Conservation (phyloP, 176 grass and related monocot genomes). For the Triticum monococcum region DNA sequence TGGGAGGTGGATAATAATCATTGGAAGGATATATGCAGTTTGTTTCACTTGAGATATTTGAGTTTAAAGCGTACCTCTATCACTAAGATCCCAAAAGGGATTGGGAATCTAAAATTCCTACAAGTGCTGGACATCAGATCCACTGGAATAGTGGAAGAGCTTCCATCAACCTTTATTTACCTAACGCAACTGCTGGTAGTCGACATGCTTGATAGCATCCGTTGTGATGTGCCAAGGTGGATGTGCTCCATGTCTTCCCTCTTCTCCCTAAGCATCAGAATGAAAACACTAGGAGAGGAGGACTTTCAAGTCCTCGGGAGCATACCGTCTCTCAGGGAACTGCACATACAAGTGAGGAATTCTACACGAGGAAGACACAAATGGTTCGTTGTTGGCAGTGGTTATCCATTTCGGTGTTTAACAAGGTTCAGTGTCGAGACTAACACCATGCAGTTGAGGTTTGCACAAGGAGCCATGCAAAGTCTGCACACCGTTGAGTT, state of each 20-base stretch:
- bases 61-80: accelerated
- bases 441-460: no score
- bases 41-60: not conserved
- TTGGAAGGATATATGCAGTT: not conserved
- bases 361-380: not conserved
- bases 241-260: not conserved
- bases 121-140: accelerated
- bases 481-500: not conserved
- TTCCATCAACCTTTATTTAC: not conserved
- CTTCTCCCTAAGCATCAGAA: not conserved
- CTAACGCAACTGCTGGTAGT: not conserved
- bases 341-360: not conserved
- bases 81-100: not conserved
- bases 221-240: not conserved
- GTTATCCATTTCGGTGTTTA: no score
- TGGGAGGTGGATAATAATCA: not conserved
- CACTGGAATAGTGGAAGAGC: accelerated
- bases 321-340: not conserved
- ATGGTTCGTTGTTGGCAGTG: no score
- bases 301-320: not conserved
- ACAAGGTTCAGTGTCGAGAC: accelerated
- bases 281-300: not conserved
- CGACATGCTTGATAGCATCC: not conserved
- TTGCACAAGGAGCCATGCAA: not conserved
- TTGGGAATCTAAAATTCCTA: not conserved